Percentiles rank a stretch among this genome's conserved stretches.
Evolutionary conservation across 2,329 filamentous ascomycete species (phyloP).

Genomic region (Colletotrichum sojae): DNA sequence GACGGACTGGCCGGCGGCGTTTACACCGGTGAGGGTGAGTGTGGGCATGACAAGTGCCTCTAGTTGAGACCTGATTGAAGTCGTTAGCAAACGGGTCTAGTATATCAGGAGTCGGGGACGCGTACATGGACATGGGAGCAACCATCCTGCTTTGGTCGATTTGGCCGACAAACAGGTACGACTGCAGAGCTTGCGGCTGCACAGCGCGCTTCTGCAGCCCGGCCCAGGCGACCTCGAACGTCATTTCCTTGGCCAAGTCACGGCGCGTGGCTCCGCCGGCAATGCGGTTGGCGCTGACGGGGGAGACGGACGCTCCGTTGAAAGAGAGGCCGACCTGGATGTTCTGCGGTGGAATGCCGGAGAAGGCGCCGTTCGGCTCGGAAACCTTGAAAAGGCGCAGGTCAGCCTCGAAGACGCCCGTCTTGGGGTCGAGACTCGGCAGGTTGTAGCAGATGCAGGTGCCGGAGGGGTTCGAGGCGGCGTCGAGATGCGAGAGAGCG

Average conservation of each 20-base stretch:
- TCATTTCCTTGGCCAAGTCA: slow-evolving; percentile 40
- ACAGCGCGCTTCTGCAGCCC: slow-evolving; percentile 38
- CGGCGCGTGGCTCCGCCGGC: slow-evolving; percentile 45
- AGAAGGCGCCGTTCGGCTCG: slow-evolving; percentile 67
- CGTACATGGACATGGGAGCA: slow-evolving; percentile 73
- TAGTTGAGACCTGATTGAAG: slow-evolving; percentile 68
- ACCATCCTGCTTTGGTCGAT: slow-evolving; percentile 72
- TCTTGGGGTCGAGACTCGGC: slow-evolving; percentile 75
- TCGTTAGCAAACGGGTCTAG: slow-evolving; percentile 31
- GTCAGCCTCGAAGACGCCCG: slow-evolving; percentile 83
- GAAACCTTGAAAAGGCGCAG: slow-evolving; percentile 81
- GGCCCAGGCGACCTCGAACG: slow-evolving; percentile 20
- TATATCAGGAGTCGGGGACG: not conserved
- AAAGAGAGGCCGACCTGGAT: slow-evolving; percentile 70
- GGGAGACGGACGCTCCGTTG: slow-evolving; percentile 66
- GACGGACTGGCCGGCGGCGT: slow-evolving; percentile 64
- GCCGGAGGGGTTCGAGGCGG: slow-evolving; percentile 80
- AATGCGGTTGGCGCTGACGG: slow-evolving; percentile 51
- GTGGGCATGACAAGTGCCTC: slow-evolving; percentile 76
- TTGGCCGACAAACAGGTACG: slow-evolving; percentile 78
- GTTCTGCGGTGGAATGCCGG: slow-evolving; percentile 64
- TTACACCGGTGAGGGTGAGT: slow-evolving; percentile 75
- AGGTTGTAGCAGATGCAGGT: slow-evolving; percentile 88
- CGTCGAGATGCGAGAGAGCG: slow-evolving; percentile 68
- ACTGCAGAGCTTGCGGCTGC: slow-evolving; percentile 66